Conservation (phyloP, 2,329 filamentous ascomycete genomes). For the Dactylonectria estremocensis region DNA sequence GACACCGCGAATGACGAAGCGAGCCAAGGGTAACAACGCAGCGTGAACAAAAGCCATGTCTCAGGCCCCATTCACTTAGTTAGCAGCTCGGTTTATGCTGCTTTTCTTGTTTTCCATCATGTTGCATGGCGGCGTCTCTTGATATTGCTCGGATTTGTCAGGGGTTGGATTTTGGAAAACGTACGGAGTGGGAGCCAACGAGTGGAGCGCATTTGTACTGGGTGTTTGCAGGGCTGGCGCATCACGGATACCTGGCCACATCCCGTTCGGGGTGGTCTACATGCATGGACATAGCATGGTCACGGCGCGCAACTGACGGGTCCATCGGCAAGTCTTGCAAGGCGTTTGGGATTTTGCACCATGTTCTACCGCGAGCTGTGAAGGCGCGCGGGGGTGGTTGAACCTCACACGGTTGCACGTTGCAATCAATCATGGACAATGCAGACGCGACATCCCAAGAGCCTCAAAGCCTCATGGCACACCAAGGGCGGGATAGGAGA, state of each 20-base stretch:
- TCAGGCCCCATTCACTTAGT: conserved; percentile 17
- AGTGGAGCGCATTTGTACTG: conserved; percentile 43
- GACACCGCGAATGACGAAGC: conserved; percentile 71
- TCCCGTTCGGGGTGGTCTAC: conserved; percentile 31
- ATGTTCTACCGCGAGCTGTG: conserved; percentile 15
- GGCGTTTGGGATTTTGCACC: conserved; percentile 24
- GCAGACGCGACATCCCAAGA: conserved; percentile 31
- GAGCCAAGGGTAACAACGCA: conserved; percentile 64
- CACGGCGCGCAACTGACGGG: conserved; percentile 20
- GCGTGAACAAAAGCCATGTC: conserved; percentile 41
- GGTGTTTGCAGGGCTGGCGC: conserved; percentile 26
- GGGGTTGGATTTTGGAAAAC: conserved; percentile 43
- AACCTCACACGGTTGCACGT: conserved; percentile 25
- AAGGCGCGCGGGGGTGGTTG: conserved; percentile 20
- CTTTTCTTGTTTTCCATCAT: conserved; percentile 53
- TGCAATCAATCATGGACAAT: conserved; percentile 30
- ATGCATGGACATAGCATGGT: conserved; percentile 23
- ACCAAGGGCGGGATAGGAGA: conserved; percentile 37
- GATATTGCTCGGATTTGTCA: conserved; percentile 46
- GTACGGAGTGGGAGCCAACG: conserved; percentile 36
- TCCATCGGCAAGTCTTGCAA: conserved; percentile 15
- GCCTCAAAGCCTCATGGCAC: conserved; percentile 25
- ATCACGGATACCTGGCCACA: conserved; percentile 26
- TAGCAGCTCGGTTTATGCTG: conserved; percentile 38
- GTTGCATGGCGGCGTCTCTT: conserved; percentile 56